phyloP scores from a whole-genome alignment of 805 yeast species.

The Sugiyamaella qingdaonensis region DNA sequence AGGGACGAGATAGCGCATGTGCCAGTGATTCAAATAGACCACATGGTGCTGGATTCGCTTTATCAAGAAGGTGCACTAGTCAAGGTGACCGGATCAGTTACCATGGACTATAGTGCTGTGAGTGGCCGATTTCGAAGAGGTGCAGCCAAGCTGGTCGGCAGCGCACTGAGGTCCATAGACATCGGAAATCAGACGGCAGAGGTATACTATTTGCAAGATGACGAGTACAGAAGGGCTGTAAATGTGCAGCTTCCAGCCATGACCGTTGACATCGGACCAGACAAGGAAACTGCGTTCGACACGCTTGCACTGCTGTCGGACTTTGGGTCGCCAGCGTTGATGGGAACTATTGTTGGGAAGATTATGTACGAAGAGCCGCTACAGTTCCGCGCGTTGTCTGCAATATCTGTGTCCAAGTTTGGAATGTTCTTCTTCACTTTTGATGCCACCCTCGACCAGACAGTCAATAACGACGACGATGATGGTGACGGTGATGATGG shows the following conservation, averaged over 20 bases:
- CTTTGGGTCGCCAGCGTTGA: slow-evolving; percentile 18
- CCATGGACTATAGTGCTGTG: slow-evolving; percentile 14
- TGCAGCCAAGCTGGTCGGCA: slow-evolving; percentile 11
- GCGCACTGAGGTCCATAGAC: slow-evolving; percentile 6
- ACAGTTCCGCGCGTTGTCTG: slow-evolving; percentile 12
- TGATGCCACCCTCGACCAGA: slow-evolving; percentile 14
- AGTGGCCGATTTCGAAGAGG: slow-evolving; percentile 9
- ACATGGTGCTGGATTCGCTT: slow-evolving; percentile 12
- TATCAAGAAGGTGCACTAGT: slow-evolving; percentile 16
- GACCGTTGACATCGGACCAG: slow-evolving; percentile 11
- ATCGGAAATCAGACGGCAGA: slow-evolving; percentile 9
- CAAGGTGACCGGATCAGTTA: slow-evolving; percentile 14
- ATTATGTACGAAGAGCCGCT: slow-evolving; percentile 15
- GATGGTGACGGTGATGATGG: slow-evolving; percentile 10
- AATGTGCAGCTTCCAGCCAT: slow-evolving; percentile 18
- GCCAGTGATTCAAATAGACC: slow-evolving; percentile 11
- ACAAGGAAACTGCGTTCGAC: slow-evolving; percentile 11
- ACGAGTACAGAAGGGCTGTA: slow-evolving; percentile 11
- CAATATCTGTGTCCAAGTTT: slow-evolving; percentile 14
- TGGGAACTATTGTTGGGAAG: slow-evolving; percentile 17
- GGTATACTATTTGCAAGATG: slow-evolving; percentile 13
- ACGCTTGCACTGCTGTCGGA: slow-evolving; percentile 16
- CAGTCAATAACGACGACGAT: slow-evolving; percentile 4
- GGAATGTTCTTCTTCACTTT: slow-evolving; percentile 15
- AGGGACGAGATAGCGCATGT: slow-evolving; percentile 14